phyloP scores from a whole-genome alignment of 1,284 basidiomycete species.

The Testicularia cyperi region DNA sequence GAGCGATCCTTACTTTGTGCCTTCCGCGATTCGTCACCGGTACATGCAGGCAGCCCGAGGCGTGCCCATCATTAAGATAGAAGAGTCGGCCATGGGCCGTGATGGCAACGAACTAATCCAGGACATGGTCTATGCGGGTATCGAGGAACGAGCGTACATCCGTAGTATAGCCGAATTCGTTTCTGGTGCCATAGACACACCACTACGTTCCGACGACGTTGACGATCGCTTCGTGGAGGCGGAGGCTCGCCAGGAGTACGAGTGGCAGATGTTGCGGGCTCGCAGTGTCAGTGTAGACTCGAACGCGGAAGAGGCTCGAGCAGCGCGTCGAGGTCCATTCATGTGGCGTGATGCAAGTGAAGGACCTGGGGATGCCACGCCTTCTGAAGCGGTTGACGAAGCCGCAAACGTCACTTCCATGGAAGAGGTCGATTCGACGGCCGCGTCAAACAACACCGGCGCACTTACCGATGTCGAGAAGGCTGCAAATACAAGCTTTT shows the following conservation, averaged over 20 bases:
- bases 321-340: constrained; percentile 28
- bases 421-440: neutral
- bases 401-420: constrained; percentile 1
- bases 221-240: constrained; percentile 15
- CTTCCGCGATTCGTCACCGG: neutral
- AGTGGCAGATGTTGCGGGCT: no score
- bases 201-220: constrained; percentile 21
- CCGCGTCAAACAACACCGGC: neutral
- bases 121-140: constrained; percentile 41
- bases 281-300: no score
- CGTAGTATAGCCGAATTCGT: constrained; percentile 48
- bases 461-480: constrained; percentile 2
- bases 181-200: constrained; percentile 27
- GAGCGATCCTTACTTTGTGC: neutral
- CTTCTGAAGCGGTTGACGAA: constrained; percentile 5
- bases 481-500: no score
- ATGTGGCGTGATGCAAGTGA: constrained; percentile 34
- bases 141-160: constrained; percentile 35
- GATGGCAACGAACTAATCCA: constrained; percentile 23
- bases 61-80: no score
- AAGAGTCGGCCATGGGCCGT: neutral
- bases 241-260: constrained; percentile 7
- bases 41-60: neutral
- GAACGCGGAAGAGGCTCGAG: constrained; percentile 6
- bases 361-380: constrained; percentile 11